Evolutionary conservation across 768 basidiomycete genomes (phyloP).

Genomic region (Russula sp.): DNA sequence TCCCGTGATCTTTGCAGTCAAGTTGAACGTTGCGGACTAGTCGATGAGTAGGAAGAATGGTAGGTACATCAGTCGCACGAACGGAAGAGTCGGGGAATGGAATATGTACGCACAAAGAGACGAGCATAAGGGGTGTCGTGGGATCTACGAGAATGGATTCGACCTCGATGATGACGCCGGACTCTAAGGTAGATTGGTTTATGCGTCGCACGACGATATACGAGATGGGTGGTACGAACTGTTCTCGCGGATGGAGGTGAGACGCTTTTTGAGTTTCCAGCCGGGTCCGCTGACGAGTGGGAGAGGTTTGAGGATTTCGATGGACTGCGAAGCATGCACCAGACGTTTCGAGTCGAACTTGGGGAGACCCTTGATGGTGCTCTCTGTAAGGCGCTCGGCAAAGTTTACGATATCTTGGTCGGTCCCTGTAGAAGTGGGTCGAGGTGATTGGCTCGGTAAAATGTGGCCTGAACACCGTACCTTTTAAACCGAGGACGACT

Average conservation of each 20-base stretch:
- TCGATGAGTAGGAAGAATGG: not conserved
- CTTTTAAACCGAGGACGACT: conserved; percentile 73
- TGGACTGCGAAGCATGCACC: conserved; percentile 72
- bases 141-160: conserved; percentile 62
- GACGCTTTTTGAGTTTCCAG: conserved; percentile 67
- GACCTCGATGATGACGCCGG: conserved; percentile 66
- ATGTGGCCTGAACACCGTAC: conserved; percentile 33
- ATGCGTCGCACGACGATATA: conserved; percentile 5
- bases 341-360: conserved; percentile 64
- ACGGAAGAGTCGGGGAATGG: not conserved
- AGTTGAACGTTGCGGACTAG: conserved; percentile 45
- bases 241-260: conserved; percentile 76
- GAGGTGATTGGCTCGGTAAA: not conserved
- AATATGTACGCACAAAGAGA: conserved; percentile 39
- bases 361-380: conserved; percentile 62
- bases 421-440: conserved; percentile 40
- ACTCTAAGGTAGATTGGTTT: conserved; percentile 45
- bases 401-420: conserved; percentile 71
- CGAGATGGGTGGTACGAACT: conserved; percentile 46
- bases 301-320: conserved; percentile 76
- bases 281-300: conserved; percentile 73
- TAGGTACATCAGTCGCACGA: not conserved
- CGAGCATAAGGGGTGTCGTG: conserved; percentile 47
- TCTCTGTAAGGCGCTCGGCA: conserved; percentile 43
- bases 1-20: conserved; percentile 43